phyloP scores from a whole-genome alignment of 768 basidiomycete species.

The Lyophyllum atratum region DNA sequence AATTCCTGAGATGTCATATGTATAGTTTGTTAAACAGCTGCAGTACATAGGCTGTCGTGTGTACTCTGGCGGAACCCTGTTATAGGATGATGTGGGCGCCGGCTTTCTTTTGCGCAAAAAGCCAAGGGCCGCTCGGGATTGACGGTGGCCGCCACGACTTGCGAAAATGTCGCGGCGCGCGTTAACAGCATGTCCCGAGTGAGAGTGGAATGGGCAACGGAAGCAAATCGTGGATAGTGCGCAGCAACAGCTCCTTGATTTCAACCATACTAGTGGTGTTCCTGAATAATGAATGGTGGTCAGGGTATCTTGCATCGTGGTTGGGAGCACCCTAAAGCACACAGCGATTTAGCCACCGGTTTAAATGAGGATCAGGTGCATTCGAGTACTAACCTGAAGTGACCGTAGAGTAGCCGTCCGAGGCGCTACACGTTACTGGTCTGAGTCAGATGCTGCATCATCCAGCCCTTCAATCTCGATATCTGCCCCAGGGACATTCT shows the following conservation, averaged over 20 bases:
- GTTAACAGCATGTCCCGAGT: background rate
- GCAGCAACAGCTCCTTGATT: background rate
- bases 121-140: background rate
- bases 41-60: background rate
- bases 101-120: background rate
- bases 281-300: conserved; percentile 8
- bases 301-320: background rate
- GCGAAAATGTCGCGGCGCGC: background rate
- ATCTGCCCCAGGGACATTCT: conserved; percentile 35
- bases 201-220: background rate
- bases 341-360: background rate
- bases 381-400: background rate
- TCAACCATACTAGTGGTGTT: background rate
- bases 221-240: background rate
- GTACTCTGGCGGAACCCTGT: background rate
- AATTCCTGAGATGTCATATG: background rate
- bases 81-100: background rate
- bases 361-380: background rate
- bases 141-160: background rate
- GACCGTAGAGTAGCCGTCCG: background rate
- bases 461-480: conserved; percentile 65
- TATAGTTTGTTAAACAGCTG: background rate
- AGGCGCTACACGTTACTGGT: conserved; percentile 2
- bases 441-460: conserved; percentile 28
- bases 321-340: background rate